Evolutionary conservation across 2,329 filamentous ascomycete species (phyloP).

Genomic region (Orbilia ellipsospora): DNA sequence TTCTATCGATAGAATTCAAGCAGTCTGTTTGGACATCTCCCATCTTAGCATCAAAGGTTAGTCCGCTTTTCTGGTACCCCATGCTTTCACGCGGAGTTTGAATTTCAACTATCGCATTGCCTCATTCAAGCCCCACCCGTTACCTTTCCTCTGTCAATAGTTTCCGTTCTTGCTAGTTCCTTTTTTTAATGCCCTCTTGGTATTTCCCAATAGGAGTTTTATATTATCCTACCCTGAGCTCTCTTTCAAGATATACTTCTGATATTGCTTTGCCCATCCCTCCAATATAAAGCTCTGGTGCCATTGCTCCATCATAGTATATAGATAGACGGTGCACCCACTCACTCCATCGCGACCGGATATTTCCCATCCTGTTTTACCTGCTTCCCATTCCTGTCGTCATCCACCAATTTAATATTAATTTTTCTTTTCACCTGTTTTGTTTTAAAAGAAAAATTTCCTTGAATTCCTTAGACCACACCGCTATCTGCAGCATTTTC

Average conservation of each 20-base stretch:
- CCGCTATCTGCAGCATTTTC: conserved; percentile 25
- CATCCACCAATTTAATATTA: conserved; percentile 30
- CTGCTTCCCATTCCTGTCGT: conserved; percentile 41
- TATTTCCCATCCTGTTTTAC: conserved; percentile 32
- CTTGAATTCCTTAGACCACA: conserved; percentile 23
- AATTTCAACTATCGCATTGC: conserved; percentile 30
- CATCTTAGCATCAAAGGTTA: conserved; percentile 44
- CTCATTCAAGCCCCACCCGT: conserved; percentile 17
- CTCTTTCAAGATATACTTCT: conserved; percentile 8
- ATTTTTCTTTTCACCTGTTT: conserved; percentile 9
- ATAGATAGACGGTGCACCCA: conserved; percentile 54
- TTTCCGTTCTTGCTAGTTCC: conserved; percentile 18
- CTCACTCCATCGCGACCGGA: conserved; percentile 28
- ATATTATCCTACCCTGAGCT: conserved; percentile 3
- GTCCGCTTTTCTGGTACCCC: conserved; percentile 15
- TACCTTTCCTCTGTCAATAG: conserved; percentile 5
- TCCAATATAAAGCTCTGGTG: conserved; percentile 25
- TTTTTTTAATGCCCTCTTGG: not conserved
- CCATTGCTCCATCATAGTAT: conserved; percentile 45
- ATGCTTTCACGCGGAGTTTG: conserved; percentile 18
- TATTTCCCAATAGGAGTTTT: not conserved
- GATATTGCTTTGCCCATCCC: not conserved
- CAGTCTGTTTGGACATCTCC: conserved; percentile 7
- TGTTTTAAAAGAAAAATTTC: conserved; percentile 2
- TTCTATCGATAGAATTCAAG: conserved; percentile 50